These are phyloP conservation scores for Komagataella ulmi DNA, from an alignment of 805 yeast species.

Conservation along the genomic window DNA sequence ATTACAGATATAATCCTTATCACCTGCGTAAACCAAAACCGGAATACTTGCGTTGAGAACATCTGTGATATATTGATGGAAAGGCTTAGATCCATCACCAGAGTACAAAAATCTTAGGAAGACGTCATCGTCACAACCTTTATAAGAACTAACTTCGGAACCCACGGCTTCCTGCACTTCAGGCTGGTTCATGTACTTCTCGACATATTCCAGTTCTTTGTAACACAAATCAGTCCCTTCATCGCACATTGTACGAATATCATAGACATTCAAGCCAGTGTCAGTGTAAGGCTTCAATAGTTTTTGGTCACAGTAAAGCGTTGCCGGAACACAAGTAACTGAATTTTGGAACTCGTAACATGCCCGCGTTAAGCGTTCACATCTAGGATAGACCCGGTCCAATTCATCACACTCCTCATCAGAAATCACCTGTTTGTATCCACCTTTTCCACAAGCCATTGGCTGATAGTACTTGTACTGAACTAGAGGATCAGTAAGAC, in stretches of 20 bases:
- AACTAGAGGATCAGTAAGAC: conserved; percentile 72
- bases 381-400: conserved; percentile 49
- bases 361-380: conserved; percentile 43
- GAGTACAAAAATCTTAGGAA: conserved; percentile 35
- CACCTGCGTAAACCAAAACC: conserved; percentile 86
- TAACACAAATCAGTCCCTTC: conserved; percentile 38
- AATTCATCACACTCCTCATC: conserved; percentile 59
- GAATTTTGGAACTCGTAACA: conserved; percentile 52
- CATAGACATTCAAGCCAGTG: conserved; percentile 53
- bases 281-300: conserved; percentile 44
- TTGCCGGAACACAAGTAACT: conserved; percentile 51
- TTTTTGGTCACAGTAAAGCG: conserved; percentile 49
- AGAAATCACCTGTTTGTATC: conserved; percentile 59
- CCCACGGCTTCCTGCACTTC: conserved; percentile 44
- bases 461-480: conserved; percentile 77
- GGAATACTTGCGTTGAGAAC: conserved; percentile 60
- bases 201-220: conserved; percentile 32
- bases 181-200: conserved; percentile 37
- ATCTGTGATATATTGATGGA: conserved; percentile 39
- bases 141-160: conserved; percentile 35
- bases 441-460: conserved; percentile 92
- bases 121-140: conserved; percentile 37
- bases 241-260: conserved; percentile 37
- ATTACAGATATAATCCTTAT: conserved; percentile 84
- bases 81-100: conserved; percentile 62